Evolutionary conservation across 2,329 filamentous ascomycete genomes (phyloP).

Genomic region (Trichoderma sp.): DNA sequence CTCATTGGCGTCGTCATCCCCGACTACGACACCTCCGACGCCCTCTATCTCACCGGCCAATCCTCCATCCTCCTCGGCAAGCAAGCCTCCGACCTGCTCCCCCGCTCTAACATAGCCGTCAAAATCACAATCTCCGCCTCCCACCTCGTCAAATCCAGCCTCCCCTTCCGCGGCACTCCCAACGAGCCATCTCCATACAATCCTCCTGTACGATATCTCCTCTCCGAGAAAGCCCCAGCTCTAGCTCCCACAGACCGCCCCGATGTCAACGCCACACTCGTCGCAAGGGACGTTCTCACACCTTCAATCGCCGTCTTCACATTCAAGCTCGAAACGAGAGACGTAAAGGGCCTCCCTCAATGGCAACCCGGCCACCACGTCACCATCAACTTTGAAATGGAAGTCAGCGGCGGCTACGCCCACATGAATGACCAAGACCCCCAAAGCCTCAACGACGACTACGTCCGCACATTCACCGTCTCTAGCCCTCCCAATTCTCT

Average conservation of each 20-base stretch:
- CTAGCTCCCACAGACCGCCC: constrained; percentile 15
- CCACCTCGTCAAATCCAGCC: constrained; percentile 59
- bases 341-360: constrained; percentile 19
- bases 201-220: constrained; percentile 64
- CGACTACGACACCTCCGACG: constrained; percentile 68
- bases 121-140: constrained; percentile 61
- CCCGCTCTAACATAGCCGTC: constrained; percentile 70
- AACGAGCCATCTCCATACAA: constrained; percentile 74
- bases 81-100: constrained; percentile 60
- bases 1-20: constrained; percentile 68
- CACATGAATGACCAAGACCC: constrained; percentile 86
- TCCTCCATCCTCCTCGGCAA: constrained; percentile 64
- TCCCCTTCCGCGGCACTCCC: constrained; percentile 63
- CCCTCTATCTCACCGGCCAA: constrained; percentile 70
- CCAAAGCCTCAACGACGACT: constrained; percentile 78
- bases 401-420: constrained; percentile 70
- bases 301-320: constrained; percentile 65
- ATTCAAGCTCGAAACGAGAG: constrained; percentile 37
- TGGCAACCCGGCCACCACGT: constrained; percentile 76
- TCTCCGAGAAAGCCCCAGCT: constrained; percentile 48
- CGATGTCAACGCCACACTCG: constrained; percentile 50
- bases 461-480: constrained; percentile 78
- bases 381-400: constrained; percentile 67
- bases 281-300: constrained; percentile 58
- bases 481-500: constrained; percentile 52